Evolutionary conservation across 495 filamentous ascomycete species (phyloP).

Genomic region (Penicilliopsis zonata): DNA sequence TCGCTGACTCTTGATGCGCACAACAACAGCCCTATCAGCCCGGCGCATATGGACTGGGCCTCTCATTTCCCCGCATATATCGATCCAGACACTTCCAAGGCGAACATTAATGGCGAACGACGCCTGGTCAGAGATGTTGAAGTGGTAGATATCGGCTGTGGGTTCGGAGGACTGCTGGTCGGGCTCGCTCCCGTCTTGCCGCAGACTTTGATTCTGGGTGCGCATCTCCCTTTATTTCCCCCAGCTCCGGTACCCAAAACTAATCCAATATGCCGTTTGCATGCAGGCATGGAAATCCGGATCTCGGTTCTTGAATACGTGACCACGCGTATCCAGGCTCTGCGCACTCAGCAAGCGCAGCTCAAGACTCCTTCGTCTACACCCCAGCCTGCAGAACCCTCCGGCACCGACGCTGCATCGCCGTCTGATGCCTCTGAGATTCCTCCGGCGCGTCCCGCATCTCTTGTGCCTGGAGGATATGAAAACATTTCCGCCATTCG

Average conservation of each 20-base stretch:
- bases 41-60: slow-evolving; percentile 85
- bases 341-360: slow-evolving; percentile 55
- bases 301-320: slow-evolving; percentile 81
- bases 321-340: slow-evolving; percentile 67
- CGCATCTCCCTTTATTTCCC: slow-evolving; percentile 8
- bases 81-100: slow-evolving; percentile 19
- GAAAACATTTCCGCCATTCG: slow-evolving; percentile 80
- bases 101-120: slow-evolving; percentile 21
- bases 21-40: slow-evolving; percentile 56
- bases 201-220: slow-evolving; percentile 69
- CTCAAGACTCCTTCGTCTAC: slow-evolving; percentile 11
- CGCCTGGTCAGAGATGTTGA: slow-evolving; percentile 59
- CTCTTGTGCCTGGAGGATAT: slow-evolving; percentile 38
- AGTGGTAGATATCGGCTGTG: slow-evolving; percentile 95
- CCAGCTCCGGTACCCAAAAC: neutral
- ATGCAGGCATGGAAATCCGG: slow-evolving; percentile 80
- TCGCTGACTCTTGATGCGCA: slow-evolving; percentile 7
- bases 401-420: neutral
- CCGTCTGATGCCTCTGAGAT: neutral
- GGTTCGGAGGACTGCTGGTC: slow-evolving; percentile 84
- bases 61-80: slow-evolving; percentile 67
- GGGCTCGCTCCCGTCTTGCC: slow-evolving; percentile 74
- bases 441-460: neutral
- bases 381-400: slow-evolving; percentile 5
- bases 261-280: too few relatives aligned